phyloP scores from a whole-genome alignment of 306 rosid species.

The Castanea mollissima region DNA sequence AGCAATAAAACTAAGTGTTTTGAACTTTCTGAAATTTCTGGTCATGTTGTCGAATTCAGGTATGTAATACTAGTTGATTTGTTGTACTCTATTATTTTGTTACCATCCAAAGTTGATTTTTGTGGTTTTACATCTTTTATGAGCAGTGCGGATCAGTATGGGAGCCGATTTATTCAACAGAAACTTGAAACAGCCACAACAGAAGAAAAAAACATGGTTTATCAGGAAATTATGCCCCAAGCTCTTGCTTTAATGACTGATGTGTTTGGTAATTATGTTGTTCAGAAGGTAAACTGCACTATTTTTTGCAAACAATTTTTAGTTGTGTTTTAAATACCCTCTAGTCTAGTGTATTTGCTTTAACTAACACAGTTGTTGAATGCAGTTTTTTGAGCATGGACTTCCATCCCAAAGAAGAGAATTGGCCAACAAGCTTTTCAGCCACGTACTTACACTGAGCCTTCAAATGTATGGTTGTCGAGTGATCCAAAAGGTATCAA shows the following conservation, averaged over 20 bases:
- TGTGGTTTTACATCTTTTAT: slow-evolving; percentile 14
- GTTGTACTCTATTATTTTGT: slow-evolving; percentile 10
- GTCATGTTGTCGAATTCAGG: slow-evolving; percentile 82
- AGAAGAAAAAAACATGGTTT: slow-evolving; percentile 91
- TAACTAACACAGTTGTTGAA: slow-evolving; percentile 14
- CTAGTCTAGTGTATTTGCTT: slow-evolving; percentile 5
- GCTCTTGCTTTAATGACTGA: slow-evolving; percentile 94
- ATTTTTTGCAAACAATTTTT: background rate
- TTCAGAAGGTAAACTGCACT: slow-evolving; percentile 69
- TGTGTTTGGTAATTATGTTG: slow-evolving; percentile 94
- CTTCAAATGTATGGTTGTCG: slow-evolving; percentile 99
- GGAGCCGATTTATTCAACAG: slow-evolving; percentile 91
- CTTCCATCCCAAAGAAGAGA: slow-evolving; percentile 82
- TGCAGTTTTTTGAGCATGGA: slow-evolving; percentile 97
- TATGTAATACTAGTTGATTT: slow-evolving; percentile 18
- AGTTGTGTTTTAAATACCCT: background rate
- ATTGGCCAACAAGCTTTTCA: slow-evolving; percentile 77
- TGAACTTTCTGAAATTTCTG: slow-evolving; percentile 76
- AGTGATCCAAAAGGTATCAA: slow-evolving; percentile 88
- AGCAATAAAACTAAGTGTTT: slow-evolving; percentile 84
- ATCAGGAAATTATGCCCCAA: slow-evolving; percentile 94
- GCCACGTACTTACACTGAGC: slow-evolving; percentile 81
- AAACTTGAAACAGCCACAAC: slow-evolving; percentile 85
- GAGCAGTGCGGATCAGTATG: slow-evolving; percentile 87
- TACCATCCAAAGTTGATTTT: slow-evolving; percentile 9